Conservation (phyloP, 129 eudicot genomes). For the Artemisia argyi region DNA sequence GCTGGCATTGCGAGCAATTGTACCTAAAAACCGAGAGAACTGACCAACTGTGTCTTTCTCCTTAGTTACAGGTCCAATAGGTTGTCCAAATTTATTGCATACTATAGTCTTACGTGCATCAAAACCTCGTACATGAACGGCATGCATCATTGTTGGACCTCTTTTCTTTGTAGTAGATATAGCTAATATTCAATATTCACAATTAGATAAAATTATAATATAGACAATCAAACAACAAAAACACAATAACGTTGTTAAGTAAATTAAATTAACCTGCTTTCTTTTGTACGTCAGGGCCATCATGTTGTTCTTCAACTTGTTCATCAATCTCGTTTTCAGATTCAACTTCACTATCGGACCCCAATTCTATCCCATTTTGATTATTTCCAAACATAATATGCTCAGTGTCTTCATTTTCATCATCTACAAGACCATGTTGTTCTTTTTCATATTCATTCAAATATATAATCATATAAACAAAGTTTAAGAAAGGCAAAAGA, state of each 20-base stretch:
- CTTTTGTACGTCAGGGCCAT: not conserved
- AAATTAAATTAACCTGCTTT: not conserved
- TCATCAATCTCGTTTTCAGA: not conserved
- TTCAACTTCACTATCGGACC: not conserved
- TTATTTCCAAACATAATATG: not conserved
- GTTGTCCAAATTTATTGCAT: slow-evolving; percentile 9
- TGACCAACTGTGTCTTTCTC: slow-evolving; percentile 2
- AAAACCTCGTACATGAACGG: not conserved
- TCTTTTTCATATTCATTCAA: no score
- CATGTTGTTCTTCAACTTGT: not conserved
- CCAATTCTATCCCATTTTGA: not conserved
- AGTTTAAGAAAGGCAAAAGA: no score
- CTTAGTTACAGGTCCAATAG: slow-evolving; percentile 10
- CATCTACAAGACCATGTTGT: not conserved
- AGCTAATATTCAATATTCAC: not conserved
- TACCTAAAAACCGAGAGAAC: slow-evolving; percentile 12
- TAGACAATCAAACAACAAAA: not conserved
- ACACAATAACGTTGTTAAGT: not conserved
- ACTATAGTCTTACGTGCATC: slow-evolving; percentile 5
- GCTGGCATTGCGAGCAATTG: slow-evolving; percentile 8
- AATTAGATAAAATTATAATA: not conserved
- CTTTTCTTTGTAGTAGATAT: not conserved
- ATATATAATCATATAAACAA: no score
- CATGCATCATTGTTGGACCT: slow-evolving; percentile 23
- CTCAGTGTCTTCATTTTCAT: not conserved